These are phyloP conservation scores for Orbilia javanica DNA, from an alignment of 2,329 filamentous ascomycete species.

Conservation along the genomic window DNA sequence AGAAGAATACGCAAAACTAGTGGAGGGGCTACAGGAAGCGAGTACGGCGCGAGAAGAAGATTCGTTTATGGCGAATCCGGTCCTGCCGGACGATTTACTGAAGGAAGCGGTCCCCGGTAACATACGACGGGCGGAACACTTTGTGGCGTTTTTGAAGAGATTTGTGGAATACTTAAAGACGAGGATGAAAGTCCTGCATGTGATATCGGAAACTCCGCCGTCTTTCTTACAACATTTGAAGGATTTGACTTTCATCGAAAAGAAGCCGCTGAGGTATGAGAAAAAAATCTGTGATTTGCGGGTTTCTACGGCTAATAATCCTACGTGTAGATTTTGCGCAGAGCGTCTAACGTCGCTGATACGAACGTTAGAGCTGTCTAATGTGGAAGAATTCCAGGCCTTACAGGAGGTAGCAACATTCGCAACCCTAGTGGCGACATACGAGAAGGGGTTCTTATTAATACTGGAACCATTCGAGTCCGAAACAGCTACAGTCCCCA, in stretches of 20 bases:
- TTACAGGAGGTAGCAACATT: constrained; percentile 98
- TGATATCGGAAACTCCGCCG: constrained; percentile 95
- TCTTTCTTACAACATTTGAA: constrained; percentile 93
- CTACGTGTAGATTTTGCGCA: constrained; percentile 78
- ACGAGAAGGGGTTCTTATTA: constrained; percentile 94
- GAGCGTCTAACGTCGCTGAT: constrained; percentile 95
- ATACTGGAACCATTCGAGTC: constrained; percentile 98
- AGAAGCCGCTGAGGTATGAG: constrained; percentile 79
- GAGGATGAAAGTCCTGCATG: constrained; percentile 96
- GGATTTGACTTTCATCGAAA: constrained; percentile 97
- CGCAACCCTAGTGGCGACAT: constrained; percentile 93
- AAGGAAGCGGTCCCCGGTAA: constrained; percentile 97
- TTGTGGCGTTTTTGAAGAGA: constrained; percentile 91
- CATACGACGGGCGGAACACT: constrained; percentile 94
- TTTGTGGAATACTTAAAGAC: constrained; percentile 99
- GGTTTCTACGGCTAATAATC: constrained; percentile 9
- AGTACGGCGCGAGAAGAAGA: constrained; percentile 93
- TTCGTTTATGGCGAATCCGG: constrained; percentile 96
- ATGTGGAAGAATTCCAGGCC: constrained; percentile 97
- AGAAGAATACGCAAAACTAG: constrained; percentile 93
- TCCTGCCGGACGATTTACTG: constrained; percentile 89
- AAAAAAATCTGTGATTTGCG: not conserved
- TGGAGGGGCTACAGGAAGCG: constrained; percentile 87
- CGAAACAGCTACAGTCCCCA: constrained; percentile 92
- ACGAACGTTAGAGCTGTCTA: constrained; percentile 92